A percentile compares a stretch with the other conserved stretches of the same genome.
Conservation (phyloP, 2,329 filamentous ascomycete species). For the Fusarium succisae region DNA sequence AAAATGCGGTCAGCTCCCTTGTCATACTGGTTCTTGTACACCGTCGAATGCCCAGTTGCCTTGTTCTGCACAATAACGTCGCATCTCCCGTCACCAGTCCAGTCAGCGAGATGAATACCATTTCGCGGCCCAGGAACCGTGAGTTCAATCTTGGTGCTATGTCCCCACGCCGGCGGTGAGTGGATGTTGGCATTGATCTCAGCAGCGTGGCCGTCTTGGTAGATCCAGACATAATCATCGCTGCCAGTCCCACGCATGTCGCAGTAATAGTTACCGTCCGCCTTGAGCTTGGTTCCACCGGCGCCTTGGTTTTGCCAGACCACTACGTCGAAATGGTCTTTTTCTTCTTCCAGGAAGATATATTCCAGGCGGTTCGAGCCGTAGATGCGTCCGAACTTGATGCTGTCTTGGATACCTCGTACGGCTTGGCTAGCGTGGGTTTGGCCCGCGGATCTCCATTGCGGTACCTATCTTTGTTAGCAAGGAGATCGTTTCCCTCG, state of each 20-base stretch:
- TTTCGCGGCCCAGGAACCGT: neutral
- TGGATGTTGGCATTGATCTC: neutral
- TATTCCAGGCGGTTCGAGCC: neutral
- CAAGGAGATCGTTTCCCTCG: fast-evolving
- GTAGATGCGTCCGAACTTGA: neutral
- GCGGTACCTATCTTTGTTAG: neutral
- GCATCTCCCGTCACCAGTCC: neutral
- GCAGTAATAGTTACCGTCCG: neutral
- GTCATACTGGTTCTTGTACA: neutral
- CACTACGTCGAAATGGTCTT: neutral
- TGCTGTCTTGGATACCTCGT: neutral
- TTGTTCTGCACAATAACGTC: neutral
- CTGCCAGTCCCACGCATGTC: neutral
- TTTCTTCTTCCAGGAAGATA: neutral
- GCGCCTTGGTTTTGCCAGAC: neutral
- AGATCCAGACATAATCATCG: neutral
- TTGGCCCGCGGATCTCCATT: neutral
- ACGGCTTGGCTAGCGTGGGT: neutral
- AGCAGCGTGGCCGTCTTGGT: neutral
- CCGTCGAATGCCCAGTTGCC: neutral
- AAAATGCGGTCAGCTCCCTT: neutral
- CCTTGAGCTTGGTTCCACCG: neutral
- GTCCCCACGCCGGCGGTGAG: neutral
- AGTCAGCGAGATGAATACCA: neutral
- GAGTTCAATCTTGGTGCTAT: neutral